Percentiles rank a stretch among this genome's conserved stretches.
These are phyloP conservation scores for Tylopilus sp. DNA, from an alignment of 1,284 basidiomycete species.

Conservation along the genomic window DNA sequence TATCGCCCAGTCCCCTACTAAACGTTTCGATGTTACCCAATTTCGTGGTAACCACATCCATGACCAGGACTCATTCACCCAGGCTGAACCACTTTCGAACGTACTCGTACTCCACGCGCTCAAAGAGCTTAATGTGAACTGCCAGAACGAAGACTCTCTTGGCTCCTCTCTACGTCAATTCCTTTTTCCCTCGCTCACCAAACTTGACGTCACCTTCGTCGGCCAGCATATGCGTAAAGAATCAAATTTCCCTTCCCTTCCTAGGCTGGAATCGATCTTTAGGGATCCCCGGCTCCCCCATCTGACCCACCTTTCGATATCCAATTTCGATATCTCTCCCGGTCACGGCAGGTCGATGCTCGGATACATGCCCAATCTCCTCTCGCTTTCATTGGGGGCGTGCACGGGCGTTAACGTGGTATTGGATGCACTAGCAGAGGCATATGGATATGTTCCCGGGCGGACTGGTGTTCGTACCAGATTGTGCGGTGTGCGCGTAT, in stretches of 20 bases:
- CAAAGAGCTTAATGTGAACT: slow-evolving; percentile 44
- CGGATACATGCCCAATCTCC: slow-evolving; percentile 40
- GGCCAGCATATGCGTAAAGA: slow-evolving; percentile 28
- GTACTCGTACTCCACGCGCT: slow-evolving; percentile 34
- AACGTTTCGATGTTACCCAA: slow-evolving; percentile 28
- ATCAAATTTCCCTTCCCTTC: slow-evolving; percentile 25
- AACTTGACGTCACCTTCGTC: slow-evolving; percentile 41
- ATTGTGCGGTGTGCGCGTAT: slow-evolving; percentile 39
- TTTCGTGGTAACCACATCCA: slow-evolving; percentile 35
- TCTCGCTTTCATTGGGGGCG: slow-evolving; percentile 37
- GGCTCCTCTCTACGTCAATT: slow-evolving; percentile 42
- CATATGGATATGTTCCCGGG: slow-evolving; percentile 25
- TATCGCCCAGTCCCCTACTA: slow-evolving; percentile 31
- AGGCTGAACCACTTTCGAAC: slow-evolving; percentile 31
- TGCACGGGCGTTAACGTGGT: slow-evolving; percentile 32
- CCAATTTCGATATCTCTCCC: slow-evolving; percentile 33
- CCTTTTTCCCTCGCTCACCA: slow-evolving; percentile 43
- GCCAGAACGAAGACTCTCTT: slow-evolving; percentile 40
- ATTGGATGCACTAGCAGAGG: slow-evolving; percentile 31
- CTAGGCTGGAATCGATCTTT: slow-evolving; percentile 41
- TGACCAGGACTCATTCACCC: slow-evolving; percentile 25
- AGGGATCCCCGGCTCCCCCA: slow-evolving; percentile 42
- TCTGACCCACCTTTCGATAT: slow-evolving; percentile 39
- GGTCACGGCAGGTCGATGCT: slow-evolving; percentile 36
- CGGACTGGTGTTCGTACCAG: slow-evolving; percentile 10